Percentiles rank a stretch among this genome's conserved stretches.
These are phyloP conservation scores for Rhazya stricta DNA, from an alignment of 257 asterid genomes.

Conservation along the genomic window DNA sequence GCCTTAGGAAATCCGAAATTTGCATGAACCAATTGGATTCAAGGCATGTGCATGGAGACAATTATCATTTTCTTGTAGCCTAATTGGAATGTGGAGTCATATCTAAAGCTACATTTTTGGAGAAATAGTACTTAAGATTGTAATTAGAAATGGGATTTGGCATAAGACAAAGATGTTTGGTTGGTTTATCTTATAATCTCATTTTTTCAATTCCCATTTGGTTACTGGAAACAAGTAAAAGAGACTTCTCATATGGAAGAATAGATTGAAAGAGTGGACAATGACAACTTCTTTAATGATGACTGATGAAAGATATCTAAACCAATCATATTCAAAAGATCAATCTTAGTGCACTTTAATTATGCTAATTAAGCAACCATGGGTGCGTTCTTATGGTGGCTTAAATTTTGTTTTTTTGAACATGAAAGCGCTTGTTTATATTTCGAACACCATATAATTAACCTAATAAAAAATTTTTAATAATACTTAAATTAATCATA, in stretches of 20 bases:
- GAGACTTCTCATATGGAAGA: neutral
- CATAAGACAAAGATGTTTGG: neutral
- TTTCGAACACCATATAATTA: too few relatives aligned
- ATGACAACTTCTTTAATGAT: neutral
- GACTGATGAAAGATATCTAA: neutral
- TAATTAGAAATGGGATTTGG: neutral
- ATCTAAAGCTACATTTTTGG: neutral
- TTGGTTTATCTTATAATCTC: neutral
- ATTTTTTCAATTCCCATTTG: neutral
- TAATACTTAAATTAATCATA: too few relatives aligned
- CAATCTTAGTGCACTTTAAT: neutral
- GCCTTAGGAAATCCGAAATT: too few relatives aligned
- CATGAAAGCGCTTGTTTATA: neutral
- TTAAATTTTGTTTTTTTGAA: neutral
- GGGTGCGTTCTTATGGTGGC: neutral
- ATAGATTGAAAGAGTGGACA: neutral
- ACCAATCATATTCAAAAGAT: constrained; percentile 11
- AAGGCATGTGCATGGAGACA: neutral
- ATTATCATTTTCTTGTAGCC: neutral
- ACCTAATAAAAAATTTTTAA: too few relatives aligned
- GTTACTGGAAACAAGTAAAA: neutral
- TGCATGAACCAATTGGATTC: neutral
- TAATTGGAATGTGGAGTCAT: constrained; percentile 1
- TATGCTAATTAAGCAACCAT: neutral
- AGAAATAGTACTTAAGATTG: neutral